Percentiles rank a stretch among this genome's conserved stretches.
These are phyloP conservation scores for Solanum chacoense DNA, from an alignment of 305 asterid species.

Conservation along the genomic window DNA sequence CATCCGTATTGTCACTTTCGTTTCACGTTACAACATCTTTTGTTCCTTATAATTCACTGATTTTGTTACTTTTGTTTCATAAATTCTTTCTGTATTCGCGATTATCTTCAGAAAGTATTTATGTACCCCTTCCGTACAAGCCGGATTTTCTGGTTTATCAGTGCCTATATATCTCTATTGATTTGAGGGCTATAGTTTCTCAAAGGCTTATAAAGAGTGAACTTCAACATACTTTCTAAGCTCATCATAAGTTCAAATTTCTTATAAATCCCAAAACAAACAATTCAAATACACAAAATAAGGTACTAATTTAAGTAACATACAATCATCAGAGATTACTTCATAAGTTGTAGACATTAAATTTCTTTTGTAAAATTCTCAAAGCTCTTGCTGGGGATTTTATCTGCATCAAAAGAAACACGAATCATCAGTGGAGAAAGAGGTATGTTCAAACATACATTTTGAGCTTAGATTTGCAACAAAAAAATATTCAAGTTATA, in stretches of 20 bases:
- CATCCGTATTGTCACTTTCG: not conserved
- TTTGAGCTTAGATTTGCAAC: not conserved
- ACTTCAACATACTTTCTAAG: not conserved
- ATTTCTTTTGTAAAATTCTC: not conserved
- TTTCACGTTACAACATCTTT: not conserved
- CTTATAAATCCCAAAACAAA: not conserved
- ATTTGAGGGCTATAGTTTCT: not conserved
- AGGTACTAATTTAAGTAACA: not conserved
- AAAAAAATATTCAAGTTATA: not conserved
- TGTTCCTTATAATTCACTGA: not conserved
- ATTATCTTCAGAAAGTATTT: not conserved
- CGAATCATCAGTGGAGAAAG: not conserved
- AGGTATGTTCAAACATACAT: not conserved
- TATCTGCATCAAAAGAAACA: not conserved
- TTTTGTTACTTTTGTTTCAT: not conserved
- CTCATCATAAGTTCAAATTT: not conserved
- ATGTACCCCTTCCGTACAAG: not conserved
- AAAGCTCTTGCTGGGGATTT: not conserved
- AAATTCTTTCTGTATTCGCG: not conserved
- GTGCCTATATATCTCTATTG: not conserved
- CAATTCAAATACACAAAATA: not conserved
- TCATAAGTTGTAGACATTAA: not conserved
- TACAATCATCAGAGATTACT: not conserved
- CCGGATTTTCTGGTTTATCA: not conserved
- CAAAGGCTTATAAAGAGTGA: not conserved